Conservation (phyloP, 352 stramenopile genomes). For the Globisporangium lucens region DNA sequence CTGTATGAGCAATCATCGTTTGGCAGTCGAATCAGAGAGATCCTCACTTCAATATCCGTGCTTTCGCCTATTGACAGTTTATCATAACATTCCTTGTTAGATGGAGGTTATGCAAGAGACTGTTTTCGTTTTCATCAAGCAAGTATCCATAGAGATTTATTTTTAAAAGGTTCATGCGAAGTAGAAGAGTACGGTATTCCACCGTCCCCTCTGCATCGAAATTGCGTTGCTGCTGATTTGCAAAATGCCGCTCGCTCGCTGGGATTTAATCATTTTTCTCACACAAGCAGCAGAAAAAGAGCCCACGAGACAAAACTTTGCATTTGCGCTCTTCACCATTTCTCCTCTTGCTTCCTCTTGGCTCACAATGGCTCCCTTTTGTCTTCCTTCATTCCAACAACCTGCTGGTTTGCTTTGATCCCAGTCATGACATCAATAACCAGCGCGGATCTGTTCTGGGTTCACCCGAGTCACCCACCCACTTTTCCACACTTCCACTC, state of each 20-base stretch:
- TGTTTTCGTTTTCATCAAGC: too few species aligned
- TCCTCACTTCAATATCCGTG: neutral
- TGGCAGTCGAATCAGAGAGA: neutral
- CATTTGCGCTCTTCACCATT: neutral
- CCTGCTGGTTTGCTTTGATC: neutral
- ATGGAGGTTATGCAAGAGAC: neutral
- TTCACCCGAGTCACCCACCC: neutral
- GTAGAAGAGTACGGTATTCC: neutral
- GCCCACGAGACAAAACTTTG: neutral
- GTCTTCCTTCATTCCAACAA: neutral
- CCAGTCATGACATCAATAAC: neutral
- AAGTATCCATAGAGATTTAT: too few species aligned
- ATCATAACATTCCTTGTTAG: neutral
- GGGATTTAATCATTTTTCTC: neutral
- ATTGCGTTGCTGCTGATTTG: constrained; percentile 3
- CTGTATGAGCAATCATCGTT: constrained; percentile 10
- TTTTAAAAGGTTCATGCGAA: neutral
- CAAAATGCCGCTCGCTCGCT: neutral
- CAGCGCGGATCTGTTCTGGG: neutral
- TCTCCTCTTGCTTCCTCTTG: neutral
- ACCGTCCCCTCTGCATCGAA: neutral
- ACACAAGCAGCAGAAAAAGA: neutral
- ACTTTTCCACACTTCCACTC: neutral
- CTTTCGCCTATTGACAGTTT: neutral
- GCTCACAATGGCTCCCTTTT: neutral